These are phyloP conservation scores for Marchantia paleacea DNA, from an alignment of 225 moss, liverwort and hornwort genomes.

Conservation along the genomic window DNA sequence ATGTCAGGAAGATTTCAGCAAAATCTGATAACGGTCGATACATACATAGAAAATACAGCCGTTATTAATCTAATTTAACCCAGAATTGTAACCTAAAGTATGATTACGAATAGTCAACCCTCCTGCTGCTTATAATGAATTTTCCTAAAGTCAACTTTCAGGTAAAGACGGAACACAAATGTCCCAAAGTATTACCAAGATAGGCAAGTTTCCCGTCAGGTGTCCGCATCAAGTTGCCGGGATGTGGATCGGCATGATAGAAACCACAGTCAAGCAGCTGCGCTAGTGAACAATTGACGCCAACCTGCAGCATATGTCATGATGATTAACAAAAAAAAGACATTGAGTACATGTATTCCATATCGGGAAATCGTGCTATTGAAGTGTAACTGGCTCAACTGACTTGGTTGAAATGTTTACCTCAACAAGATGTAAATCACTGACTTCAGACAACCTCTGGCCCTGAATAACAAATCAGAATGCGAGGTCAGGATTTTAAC, in stretches of 20 bases:
- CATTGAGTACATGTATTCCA: not conserved
- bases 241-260: conserved; percentile 98
- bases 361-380: not conserved
- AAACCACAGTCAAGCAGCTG: conserved; percentile 88
- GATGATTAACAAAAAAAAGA: not conserved
- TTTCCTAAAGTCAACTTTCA: not conserved
- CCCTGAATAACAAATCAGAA: conserved; percentile 52
- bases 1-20: too few species aligned
- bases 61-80: too few species aligned
- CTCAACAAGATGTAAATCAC: conserved; percentile 86
- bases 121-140: too few species aligned
- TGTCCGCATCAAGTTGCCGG: conserved; percentile 86
- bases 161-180: too few species aligned
- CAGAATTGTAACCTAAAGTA: too few species aligned
- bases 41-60: too few species aligned
- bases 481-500: not conserved
- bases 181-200: conserved; percentile 49
- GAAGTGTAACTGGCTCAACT: not conserved
- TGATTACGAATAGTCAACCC: too few species aligned
- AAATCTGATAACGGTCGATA: too few species aligned
- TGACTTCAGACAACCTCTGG: conserved; percentile 82
- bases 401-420: conserved; percentile 33
- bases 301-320: conserved; percentile 49
- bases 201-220: conserved; percentile 96
- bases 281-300: conserved; percentile 84